Conservation (phyloP, 1,284 basidiomycete genomes). For the Ganoderma boninense region DNA sequence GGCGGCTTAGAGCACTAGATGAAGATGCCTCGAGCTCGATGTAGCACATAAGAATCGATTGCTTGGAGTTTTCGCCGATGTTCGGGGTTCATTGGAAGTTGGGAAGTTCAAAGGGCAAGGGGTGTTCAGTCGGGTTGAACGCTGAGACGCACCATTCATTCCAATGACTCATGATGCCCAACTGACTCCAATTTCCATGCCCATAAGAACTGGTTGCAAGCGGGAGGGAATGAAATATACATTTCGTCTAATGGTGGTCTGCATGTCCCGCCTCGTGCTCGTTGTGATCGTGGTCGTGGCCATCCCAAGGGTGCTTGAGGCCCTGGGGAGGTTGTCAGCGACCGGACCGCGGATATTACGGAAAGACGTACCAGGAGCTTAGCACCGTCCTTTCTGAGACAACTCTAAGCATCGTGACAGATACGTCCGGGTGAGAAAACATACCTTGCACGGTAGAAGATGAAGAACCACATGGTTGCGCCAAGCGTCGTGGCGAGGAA, state of each 20-base stretch:
- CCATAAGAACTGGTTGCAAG: neutral
- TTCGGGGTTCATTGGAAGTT: neutral
- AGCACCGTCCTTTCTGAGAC: constrained; percentile 72
- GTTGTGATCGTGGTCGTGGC: constrained; percentile 64
- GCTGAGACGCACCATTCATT: neutral
- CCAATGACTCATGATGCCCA: neutral
- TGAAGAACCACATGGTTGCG: constrained; percentile 97
- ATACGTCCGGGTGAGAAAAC: constrained; percentile 40
- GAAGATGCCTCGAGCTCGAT: no score
- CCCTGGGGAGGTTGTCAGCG: constrained; percentile 47
- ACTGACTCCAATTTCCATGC: no score
- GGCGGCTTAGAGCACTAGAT: no score
- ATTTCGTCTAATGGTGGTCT: constrained; percentile 33
- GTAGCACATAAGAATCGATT: neutral
- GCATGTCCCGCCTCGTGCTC: constrained; percentile 55
- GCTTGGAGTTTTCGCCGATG: neutral
- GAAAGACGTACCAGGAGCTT: constrained; percentile 66
- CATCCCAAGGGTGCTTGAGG: constrained; percentile 63
- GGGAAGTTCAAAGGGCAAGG: neutral
- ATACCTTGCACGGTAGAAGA: constrained; percentile 92
- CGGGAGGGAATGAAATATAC: neutral
- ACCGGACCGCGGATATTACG: neutral
- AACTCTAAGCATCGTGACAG: constrained; percentile 6
- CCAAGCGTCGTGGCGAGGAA: constrained; percentile 87
- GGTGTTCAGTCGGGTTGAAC: neutral